Conservation (phyloP, 2,329 filamentous ascomycete genomes). For the Calonectria fujianensis region DNA sequence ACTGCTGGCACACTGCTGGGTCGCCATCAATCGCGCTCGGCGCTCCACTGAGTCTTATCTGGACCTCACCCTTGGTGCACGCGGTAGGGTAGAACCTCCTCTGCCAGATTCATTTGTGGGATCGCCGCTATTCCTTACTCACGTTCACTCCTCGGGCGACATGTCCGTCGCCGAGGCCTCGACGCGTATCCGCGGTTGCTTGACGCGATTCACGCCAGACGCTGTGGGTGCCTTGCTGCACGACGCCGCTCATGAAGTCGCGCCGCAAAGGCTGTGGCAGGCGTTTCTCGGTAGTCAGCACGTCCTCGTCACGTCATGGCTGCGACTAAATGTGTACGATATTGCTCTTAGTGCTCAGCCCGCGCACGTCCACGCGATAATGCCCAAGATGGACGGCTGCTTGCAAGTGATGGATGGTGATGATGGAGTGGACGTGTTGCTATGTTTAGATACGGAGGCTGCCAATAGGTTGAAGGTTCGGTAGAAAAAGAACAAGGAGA, state of each 20-base stretch:
- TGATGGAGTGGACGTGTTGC: conserved; percentile 1
- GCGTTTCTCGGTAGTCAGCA: conserved; percentile 20
- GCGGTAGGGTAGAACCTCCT: background rate
- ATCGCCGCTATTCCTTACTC: conserved; percentile 3
- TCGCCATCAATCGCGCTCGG: conserved; percentile 12
- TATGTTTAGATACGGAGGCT: background rate
- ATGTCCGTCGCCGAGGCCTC: conserved; percentile 10
- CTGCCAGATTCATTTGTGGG: conserved; percentile 10
- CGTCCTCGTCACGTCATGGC: conserved; percentile 12
- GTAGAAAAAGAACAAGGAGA: background rate
- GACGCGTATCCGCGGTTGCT: conserved; percentile 4
- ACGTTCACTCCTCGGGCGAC: background rate
- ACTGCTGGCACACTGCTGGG: conserved; percentile 8
- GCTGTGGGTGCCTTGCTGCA: conserved; percentile 12
- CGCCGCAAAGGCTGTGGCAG: conserved; percentile 18
- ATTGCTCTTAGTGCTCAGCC: background rate
- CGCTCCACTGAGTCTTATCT: background rate
- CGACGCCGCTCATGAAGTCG: conserved; percentile 9
- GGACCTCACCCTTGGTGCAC: conserved; percentile 6
- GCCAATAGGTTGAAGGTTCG: background rate
- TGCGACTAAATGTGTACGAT: conserved; percentile 2
- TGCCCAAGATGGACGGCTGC: conserved; percentile 22
- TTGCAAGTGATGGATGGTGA: conserved; percentile 16
- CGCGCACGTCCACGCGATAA: conserved; percentile 8
- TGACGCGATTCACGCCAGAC: conserved; percentile 5